Base-by-base conservation (phyloP, 2,329 filamentous ascomycete species). In the Huntiella moniliformis region DNA sequence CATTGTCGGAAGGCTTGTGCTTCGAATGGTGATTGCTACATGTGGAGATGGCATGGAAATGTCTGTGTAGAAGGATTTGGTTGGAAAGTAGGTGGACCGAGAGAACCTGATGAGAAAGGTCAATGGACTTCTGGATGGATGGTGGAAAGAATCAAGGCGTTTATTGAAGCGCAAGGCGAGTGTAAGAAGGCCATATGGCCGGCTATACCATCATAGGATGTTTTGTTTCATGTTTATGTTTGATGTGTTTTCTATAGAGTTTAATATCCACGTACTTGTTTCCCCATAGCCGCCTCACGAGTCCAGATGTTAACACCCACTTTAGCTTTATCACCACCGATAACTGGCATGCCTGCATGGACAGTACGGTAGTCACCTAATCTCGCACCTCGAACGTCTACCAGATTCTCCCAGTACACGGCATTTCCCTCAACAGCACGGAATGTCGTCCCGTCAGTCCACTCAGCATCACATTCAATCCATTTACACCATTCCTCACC, bases 281-380 rank as follows among this genome's bases (percentile, higher is more conserved):
- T 33, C 13, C 45, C 55, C 22, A 67, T 48, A 1, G 58, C 56
- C 31, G 58, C 62, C 54, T 68, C 60, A 36, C 66, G 57, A 34
- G 67, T 70, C 66, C 66, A 70, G 33, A 70, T 68, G 48, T 70
- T 70, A 65, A 70, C 67, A 8, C 67, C 67, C 46, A 68, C 61
- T 56, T 70, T 70, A 36, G 59, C 59, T 56, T 70, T 70, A 35
- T 59, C 59, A 5, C 67, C 67, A 31, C 55, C 58, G 4, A 61
- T 61, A 3, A 70, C 63, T 1, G 66, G 64, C 50, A 69, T 47
- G 1, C 66, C 66, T 0, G 66, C 66, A 53, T 70, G 67, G 50
- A 68, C 50, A 31, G 61, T 67, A 35, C 63, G 57, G 49, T 60
- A 55, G 45, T 68, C 65, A 1, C 67, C 65, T 15, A 42, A 38